Evolutionary conservation across 352 stramenopile genomes (phyloP), one percentile per base, ranked within the genome.

Genomic region (Pythium chondricola): DNA sequence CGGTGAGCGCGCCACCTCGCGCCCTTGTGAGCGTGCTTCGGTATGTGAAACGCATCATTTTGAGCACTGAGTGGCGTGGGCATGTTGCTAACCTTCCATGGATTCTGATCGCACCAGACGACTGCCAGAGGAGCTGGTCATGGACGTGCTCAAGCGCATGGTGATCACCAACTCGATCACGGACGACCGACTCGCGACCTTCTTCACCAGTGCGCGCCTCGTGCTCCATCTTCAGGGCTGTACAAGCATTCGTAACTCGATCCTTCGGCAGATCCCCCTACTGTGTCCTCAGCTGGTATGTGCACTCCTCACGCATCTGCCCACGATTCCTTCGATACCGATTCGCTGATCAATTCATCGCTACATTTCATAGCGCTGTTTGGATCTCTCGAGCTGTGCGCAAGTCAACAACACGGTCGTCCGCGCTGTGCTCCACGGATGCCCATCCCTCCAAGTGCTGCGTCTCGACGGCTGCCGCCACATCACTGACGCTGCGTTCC

Each of bases 401-500:
- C 83, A 94, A 65, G 83, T 94, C 46, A 93, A 73, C 61, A 94
- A 93, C 62, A 79, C 79, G 5, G 80, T 94, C 41, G 72, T 94
- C 41, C 81, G 78, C 17, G 71, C 77, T 16, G 71, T 93, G 44
- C 58, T 94, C 26, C 83, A 91, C 44, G 79, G 80, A 9, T 94
- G 83, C 53, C 59, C 72, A 38, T 69, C 68, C 30, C 63, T 94
- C 38, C 78, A 92, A 65, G 83, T 71, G 30, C 60, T 94, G 48
- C 74, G 80, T n/a, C 61, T 94, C 31, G 83, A 91, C 60, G 82
- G 80, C 50, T 93, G 81, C 45, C 77, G 79, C 46, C 81, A 93
- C 60, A 88, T 93, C 64, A 94, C 83, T 0, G 83, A 94, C 50
- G 79, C 81, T 2, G 83, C 83, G 10, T 94, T 94, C 67, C 81